Conservation (phyloP, 2,329 filamentous ascomycete species). For the Truncatella angustata region DNA sequence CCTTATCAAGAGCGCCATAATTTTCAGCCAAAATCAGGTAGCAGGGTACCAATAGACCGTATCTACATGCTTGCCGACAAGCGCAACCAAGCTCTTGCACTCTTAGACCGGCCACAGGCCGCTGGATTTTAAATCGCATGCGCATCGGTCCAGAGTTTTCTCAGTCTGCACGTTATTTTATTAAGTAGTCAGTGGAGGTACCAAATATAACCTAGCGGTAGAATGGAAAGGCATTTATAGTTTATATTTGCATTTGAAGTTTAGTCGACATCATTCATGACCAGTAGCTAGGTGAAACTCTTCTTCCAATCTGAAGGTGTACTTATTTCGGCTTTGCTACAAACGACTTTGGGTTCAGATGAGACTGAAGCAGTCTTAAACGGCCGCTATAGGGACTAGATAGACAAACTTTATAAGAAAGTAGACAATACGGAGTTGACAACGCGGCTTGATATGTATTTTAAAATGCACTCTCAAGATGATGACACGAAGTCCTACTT, state of each 20-base stretch:
- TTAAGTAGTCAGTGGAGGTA: too few relatives aligned
- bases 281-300: background rate
- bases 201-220: too few relatives aligned
- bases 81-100: constrained; percentile 19
- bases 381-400: background rate
- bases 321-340: background rate
- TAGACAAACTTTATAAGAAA: background rate
- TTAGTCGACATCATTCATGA: background rate
- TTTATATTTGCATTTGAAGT: background rate
- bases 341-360: background rate
- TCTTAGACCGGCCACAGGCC: constrained; percentile 4
- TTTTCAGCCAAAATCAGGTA: constrained; percentile 30
- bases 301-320: background rate
- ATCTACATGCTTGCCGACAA: constrained; percentile 32
- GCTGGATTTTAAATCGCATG: too few relatives aligned
- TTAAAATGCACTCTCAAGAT: background rate
- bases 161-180: too few relatives aligned
- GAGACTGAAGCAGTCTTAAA: background rate
- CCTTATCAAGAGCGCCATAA: constrained; percentile 37
- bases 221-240: background rate
- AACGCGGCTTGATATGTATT: background rate
- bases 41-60: constrained; percentile 25
- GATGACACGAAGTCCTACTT: background rate
- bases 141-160: too few relatives aligned
- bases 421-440: background rate